Conservation (phyloP, 176 grass and related monocot genomes). For the Thalia dealbata region DNA sequence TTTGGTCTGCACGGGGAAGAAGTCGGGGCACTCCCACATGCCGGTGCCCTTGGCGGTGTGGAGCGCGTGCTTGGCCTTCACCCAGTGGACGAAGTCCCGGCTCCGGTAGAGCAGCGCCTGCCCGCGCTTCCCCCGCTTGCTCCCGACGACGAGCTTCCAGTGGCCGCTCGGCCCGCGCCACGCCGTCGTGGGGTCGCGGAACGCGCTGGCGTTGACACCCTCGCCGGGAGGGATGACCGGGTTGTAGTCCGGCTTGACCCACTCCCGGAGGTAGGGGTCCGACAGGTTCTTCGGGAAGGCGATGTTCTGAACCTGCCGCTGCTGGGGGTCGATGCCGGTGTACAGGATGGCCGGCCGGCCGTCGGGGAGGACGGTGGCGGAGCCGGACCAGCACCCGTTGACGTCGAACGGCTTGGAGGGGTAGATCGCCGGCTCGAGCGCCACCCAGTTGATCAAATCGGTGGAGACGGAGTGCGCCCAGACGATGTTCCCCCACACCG, state of each 20-base stretch:
- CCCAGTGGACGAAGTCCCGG: constrained; percentile 49
- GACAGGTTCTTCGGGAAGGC: constrained; percentile 59
- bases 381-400: constrained; percentile 79
- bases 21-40: constrained; percentile 91
- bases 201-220: constrained; percentile 38
- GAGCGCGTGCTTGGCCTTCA: constrained; percentile 43
- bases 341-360: constrained; percentile 49
- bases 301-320: constrained; percentile 63
- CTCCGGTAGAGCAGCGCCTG: constrained; percentile 58
- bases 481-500: constrained; percentile 55
- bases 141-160: constrained; percentile 57
- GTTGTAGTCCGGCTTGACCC: constrained; percentile 60
- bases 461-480: constrained; percentile 76
- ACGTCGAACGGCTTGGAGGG: constrained; percentile 33
- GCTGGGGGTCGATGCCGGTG: constrained; percentile 49
- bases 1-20: constrained; percentile 39
- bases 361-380: constrained; percentile 47
- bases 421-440: constrained; percentile 37
- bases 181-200: constrained; percentile 80
- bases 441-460: constrained; percentile 73
- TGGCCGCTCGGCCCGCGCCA: constrained; percentile 47
- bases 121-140: constrained; percentile 10
- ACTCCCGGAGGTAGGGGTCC: constrained; percentile 66
- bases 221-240: constrained; percentile 42
- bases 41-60: constrained; percentile 41